Evolutionary conservation across 2,329 filamentous ascomycete species (phyloP).

Genomic region (Aspergillus texensis): DNA sequence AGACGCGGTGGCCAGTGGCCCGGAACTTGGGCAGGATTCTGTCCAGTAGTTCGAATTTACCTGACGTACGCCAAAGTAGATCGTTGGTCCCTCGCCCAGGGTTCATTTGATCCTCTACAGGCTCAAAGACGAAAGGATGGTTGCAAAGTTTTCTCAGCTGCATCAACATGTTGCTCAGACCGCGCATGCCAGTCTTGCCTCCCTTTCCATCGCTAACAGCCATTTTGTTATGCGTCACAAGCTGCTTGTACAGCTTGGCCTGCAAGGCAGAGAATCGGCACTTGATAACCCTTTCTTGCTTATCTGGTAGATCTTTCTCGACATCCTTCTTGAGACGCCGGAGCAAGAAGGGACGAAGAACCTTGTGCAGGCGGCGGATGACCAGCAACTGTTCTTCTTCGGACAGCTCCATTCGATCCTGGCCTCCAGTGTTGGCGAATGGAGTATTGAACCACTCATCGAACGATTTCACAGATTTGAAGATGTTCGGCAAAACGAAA

Average conservation of each 20-base stretch:
- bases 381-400: constrained; percentile 99
- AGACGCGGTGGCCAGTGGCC: constrained; percentile 84
- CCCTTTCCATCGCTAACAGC: constrained; percentile 94
- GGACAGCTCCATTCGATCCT: constrained; percentile 97
- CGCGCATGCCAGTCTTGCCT: constrained; percentile 89
- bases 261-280: constrained; percentile 97
- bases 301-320: constrained; percentile 97
- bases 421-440: constrained; percentile 95
- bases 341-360: constrained; percentile 92
- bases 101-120: constrained; percentile 98
- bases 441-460: constrained; percentile 99
- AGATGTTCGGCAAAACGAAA: constrained; percentile 96
- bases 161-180: constrained; percentile 99
- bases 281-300: constrained; percentile 99
- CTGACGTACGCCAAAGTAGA: constrained; percentile 88
- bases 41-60: constrained; percentile 96
- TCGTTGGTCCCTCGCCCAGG: constrained; percentile 87
- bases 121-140: constrained; percentile 97
- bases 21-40: constrained; percentile 91
- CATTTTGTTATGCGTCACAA: constrained; percentile 93
- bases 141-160: constrained; percentile 98
- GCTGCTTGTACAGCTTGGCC: constrained; percentile 92
- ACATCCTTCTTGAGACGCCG: constrained; percentile 99
- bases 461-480: constrained; percentile 98
- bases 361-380: constrained; percentile 97